Base-by-base conservation (phyloP, 805 yeast genomes). In the Groenewaldozyma tartarivorans region DNA sequence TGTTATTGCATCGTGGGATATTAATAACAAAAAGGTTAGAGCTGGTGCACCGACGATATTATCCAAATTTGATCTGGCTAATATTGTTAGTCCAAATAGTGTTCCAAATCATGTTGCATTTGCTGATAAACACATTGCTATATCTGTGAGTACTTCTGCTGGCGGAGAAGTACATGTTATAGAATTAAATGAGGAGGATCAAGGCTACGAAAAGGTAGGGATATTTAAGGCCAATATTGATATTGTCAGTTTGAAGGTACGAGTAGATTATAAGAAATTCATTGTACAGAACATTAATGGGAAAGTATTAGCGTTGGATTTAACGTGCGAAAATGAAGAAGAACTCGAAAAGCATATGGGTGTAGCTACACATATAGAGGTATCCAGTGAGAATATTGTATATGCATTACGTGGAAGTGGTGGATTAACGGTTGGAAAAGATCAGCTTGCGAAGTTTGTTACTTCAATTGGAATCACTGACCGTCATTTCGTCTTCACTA, bases 331-430 rank as follows among this genome's bases (percentile, higher is more conserved):
- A 6, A 13, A 21, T 4, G 36, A 34, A 3, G 16, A 33, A 11
- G 33, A 33, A 27, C 18, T 16, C n/a, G 39, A 35, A 24, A 24
- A 24, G 29, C 29, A 24, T 24, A 9, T 13, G 7, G 29, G 29
- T 7, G 7, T 24, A 24, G 29, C 29, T 24, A 9, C 29, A 9
- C 13, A 24, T 13, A 13, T 60, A 11, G 50, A 43, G 6, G 56
- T 47, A 4, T 19, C 44, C 19, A 19, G 21, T 34, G 45, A 40
- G 4, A 44, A 32, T 7, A 36, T 42, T 13, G 77, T 78, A 0
- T 81, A 85, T 56, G 97, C 96, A 40, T 61, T 90, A 21, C 72
- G 94, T 0, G 62, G 72, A 4, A 75, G 70, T 47, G 96, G 96
- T 42, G 81, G 81, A 53, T 62, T 92, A 11, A 85, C 66, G 56